These are phyloP conservation scores for Colletotrichum tanaceti DNA, from an alignment of 2,329 filamentous ascomycete species.

Conservation along the genomic window DNA sequence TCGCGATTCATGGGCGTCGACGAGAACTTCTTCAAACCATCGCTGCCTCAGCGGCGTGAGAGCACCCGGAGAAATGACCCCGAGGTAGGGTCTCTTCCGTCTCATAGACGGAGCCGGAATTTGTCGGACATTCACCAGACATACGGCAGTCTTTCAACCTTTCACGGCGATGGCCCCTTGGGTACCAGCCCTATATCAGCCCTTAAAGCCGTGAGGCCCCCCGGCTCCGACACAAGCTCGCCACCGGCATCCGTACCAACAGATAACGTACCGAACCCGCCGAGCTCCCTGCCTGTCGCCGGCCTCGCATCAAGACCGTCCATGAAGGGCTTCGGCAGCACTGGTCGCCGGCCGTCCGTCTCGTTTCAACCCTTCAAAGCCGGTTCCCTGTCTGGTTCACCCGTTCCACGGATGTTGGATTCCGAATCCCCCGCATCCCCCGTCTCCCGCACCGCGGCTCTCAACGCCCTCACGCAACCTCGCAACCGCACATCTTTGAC, in stretches of 20 bases:
- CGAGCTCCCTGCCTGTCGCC: slow-evolving; percentile 66
- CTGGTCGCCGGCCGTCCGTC: slow-evolving; percentile 79
- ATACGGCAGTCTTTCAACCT: slow-evolving; percentile 91
- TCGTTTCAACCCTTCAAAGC: slow-evolving; percentile 98
- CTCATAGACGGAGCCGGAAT: slow-evolving; percentile 62
- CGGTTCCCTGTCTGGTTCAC: slow-evolving; percentile 91
- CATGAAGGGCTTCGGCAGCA: slow-evolving; percentile 61
- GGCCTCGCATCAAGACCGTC: slow-evolving; percentile 49
- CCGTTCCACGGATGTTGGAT: slow-evolving; percentile 64
- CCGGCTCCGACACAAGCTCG: slow-evolving; percentile 72
- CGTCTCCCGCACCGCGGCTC: slow-evolving; percentile 59
- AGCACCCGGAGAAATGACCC: slow-evolving; percentile 49
- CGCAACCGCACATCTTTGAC: slow-evolving; percentile 79
- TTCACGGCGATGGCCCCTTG: slow-evolving; percentile 81
- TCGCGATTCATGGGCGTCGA: slow-evolving; percentile 94
- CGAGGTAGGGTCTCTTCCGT: slow-evolving; percentile 81
- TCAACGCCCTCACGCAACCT: slow-evolving; percentile 65
- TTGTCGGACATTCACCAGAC: slow-evolving; percentile 77
- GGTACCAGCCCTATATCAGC: slow-evolving; percentile 89
- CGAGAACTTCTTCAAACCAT: slow-evolving; percentile 87
- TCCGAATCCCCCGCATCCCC: slow-evolving; percentile 67
- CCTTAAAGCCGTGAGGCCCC: slow-evolving; percentile 74
- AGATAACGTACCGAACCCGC: slow-evolving; percentile 58
- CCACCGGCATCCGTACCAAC: slow-evolving; percentile 64
- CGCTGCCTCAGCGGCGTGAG: slow-evolving; percentile 68